Evolutionary conservation across 371 early-diverging fungal species (phyloP), one percentile per base, ranked within the genome.

Genomic region (Mortierella polycephala): DNA sequence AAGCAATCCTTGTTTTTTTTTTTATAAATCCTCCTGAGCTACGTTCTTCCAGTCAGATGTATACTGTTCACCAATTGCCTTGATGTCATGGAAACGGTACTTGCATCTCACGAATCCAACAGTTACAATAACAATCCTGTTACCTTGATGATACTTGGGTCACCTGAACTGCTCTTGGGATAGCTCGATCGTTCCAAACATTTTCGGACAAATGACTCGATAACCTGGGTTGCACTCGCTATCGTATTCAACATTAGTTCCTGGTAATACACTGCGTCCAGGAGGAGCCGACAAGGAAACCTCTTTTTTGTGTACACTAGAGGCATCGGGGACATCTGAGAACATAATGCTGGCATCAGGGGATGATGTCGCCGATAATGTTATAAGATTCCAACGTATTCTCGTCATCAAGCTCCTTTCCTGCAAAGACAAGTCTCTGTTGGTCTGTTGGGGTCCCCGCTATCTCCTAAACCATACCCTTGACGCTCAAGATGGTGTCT

Each of bases 381-480:
- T 85, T 62, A 23, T 72, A 66, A 8, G 61, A 58, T 5, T 37
- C 16, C 37, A 72, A 16, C 7, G 62, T 66, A 10, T 90, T 89
- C 56, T 90, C 91, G 75, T 92, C 92, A 77, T 93, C 91, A 61
- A 96, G 89, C 85, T 95, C 93, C 85, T 95, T 94, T 53, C 96
- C 96, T 66, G 93, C 92, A 74, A 94, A 95, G 74, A 94, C 93
- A 5, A 70, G 60, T 30, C 49, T 16, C 23, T 64, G 64, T 21
- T 63, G 42, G 6, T 44, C 47, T 92, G 89, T 72, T 91, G 92
- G 63, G 16, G 58, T 60, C 4, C 55, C 50, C 1, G 44, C 54
- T 10, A 20, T 23, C 64, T 92, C 91, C 72, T 91, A 91, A 52
- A 92, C 89, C 82, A 85, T 87, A 14, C 77, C 67, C 79, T 90